Conservation (phyloP, 306 rosid species). For the Hippophae tibetana region DNA sequence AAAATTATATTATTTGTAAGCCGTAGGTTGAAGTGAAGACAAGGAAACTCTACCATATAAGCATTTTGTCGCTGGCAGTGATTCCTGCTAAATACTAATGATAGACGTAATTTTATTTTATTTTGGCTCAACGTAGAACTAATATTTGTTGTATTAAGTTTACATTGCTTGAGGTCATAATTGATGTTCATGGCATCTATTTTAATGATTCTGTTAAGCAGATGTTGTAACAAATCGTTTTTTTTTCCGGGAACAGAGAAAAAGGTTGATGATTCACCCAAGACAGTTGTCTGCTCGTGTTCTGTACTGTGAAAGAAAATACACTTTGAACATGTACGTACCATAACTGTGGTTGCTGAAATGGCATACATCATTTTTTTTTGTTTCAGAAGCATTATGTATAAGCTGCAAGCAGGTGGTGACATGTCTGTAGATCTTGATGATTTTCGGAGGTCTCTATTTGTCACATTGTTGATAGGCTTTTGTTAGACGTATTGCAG, state of each 20-base stretch:
- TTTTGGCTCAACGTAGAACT: no score
- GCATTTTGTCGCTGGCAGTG: no score
- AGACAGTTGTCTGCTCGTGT: constrained; percentile 83
- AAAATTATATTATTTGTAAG: no score
- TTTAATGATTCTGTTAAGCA: constrained; percentile 2
- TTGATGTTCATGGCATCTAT: background rate
- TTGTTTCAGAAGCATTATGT: constrained; percentile 28
- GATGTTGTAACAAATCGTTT: constrained; percentile 4
- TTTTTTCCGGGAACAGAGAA: constrained; percentile 52
- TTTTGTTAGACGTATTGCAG: constrained; percentile 23
- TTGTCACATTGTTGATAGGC: constrained; percentile 24
- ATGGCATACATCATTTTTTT: constrained; percentile 17
- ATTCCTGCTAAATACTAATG: no score
- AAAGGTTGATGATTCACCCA: constrained; percentile 75
- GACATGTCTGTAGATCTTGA: no score
- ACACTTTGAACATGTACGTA: constrained; percentile 17
- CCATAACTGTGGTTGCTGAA: constrained; percentile 30
- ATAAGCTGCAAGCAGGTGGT: constrained; percentile 21
- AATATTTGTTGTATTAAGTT: no score
- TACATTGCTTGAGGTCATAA: background rate
- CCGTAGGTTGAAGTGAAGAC: no score
- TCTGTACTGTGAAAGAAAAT: constrained; percentile 60
- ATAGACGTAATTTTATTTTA: no score
- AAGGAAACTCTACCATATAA: no score
- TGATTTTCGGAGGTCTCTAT: constrained; percentile 19